Evolutionary conservation across 177 flowering plant species (phyloP).

Genomic region (Vitis hybrid): DNA sequence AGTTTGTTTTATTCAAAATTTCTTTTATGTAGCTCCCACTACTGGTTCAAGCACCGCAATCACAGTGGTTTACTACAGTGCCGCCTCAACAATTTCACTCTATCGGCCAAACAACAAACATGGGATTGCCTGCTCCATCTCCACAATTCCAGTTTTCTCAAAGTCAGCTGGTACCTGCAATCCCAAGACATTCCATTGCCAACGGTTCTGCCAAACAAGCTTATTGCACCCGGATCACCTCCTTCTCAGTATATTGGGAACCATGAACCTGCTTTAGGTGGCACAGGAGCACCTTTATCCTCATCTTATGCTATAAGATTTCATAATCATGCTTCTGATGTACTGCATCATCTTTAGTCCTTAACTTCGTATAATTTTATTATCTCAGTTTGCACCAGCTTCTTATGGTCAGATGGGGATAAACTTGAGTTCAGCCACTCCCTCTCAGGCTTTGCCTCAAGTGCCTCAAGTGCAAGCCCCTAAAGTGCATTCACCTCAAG

Average conservation of each 20-base stretch:
- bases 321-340: background rate
- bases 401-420: slow-evolving; percentile 7
- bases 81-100: slow-evolving; percentile 28
- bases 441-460: too few relatives aligned
- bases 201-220: slow-evolving; percentile 18
- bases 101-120: slow-evolving; percentile 16
- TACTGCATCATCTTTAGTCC: background rate
- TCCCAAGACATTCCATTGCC: slow-evolving; percentile 19
- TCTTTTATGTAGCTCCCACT: slow-evolving; percentile 27
- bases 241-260: slow-evolving; percentile 16
- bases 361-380: background rate
- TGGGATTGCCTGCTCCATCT: slow-evolving; percentile 26
- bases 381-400: slow-evolving; percentile 32
- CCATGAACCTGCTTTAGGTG: slow-evolving; percentile 22
- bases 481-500: too few relatives aligned
- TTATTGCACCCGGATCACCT: slow-evolving; percentile 13
- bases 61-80: slow-evolving; percentile 24
- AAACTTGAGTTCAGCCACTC: slow-evolving; percentile 5
- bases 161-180: slow-evolving; percentile 26
- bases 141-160: slow-evolving; percentile 26
- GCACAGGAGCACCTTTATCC: slow-evolving; percentile 20
- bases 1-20: background rate
- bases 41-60: slow-evolving; percentile 17
- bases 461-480: too few relatives aligned
- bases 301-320: slow-evolving; percentile 31